These are phyloP conservation scores for Dendrobium chrysotoxum DNA, from an alignment of 106 monocot genomes.

Conservation along the genomic window DNA sequence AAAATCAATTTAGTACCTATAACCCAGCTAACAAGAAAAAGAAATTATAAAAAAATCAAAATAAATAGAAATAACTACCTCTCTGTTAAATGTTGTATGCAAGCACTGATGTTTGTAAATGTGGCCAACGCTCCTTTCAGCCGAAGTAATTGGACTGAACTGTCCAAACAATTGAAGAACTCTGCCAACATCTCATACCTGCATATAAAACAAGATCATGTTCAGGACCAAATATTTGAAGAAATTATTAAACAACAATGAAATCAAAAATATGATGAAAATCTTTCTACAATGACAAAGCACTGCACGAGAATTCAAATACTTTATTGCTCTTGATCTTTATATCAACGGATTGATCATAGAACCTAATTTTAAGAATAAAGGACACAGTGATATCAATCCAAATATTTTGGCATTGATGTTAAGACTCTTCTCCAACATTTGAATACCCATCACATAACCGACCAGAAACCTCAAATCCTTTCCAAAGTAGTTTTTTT, in stretches of 20 bases:
- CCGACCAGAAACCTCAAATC: background rate
- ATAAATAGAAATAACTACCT: conserved; percentile 16
- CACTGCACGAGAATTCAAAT: background rate
- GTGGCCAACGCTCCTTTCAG: conserved; percentile 36
- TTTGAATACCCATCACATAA: background rate
- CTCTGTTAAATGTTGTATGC: conserved; percentile 41
- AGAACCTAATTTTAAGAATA: too few species aligned
- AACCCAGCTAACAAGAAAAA: too few species aligned
- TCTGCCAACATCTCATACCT: conserved; percentile 55
- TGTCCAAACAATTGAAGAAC: conserved; percentile 60
- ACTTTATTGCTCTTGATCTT: background rate
- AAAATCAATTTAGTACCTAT: background rate
- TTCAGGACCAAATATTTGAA: background rate
- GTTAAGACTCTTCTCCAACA: background rate
- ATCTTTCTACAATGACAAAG: background rate
- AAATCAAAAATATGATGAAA: background rate
- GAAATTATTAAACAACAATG: background rate
- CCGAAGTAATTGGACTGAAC: conserved; percentile 46
- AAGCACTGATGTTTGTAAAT: conserved; percentile 46
- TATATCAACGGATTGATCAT: background rate
- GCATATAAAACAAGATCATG: background rate
- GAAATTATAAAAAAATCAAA: background rate
- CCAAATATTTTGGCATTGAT: too few species aligned
- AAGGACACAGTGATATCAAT: too few species aligned
- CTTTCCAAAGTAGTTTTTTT: background rate